phyloP scores from a whole-genome alignment of 495 filamentous ascomycete genomes.

The Aspergillus asperescens region DNA sequence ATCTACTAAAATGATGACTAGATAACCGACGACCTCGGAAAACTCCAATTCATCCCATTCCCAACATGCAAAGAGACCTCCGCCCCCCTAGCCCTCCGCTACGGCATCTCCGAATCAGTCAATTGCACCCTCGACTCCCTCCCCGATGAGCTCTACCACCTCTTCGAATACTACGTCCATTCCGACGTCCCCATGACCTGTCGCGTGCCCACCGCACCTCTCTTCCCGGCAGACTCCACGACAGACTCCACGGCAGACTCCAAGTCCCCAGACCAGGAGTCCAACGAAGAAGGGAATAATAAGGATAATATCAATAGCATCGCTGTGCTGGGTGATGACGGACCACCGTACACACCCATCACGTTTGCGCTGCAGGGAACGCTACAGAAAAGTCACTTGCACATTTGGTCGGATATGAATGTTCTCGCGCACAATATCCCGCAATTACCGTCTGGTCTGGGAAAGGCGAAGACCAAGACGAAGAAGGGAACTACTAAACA shows the following conservation, averaged over 20 bases:
- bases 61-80: slow-evolving; percentile 86
- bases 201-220: slow-evolving; percentile 67
- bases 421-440: slow-evolving; percentile 70
- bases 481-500: slow-evolving; percentile 13
- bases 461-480: slow-evolving; percentile 8
- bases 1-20: slow-evolving; percentile 33
- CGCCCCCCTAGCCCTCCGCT: slow-evolving; percentile 73
- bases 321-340: slow-evolving; percentile 34
- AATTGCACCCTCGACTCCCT: slow-evolving; percentile 89
- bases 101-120: slow-evolving; percentile 69
- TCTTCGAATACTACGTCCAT: slow-evolving; percentile 98
- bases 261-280: slow-evolving; percentile 10
- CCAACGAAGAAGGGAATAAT: background rate
- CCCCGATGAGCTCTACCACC: slow-evolving; percentile 87
- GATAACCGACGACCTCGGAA: slow-evolving; percentile 71
- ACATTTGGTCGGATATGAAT: slow-evolving; percentile 85
- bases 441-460: slow-evolving; percentile 29
- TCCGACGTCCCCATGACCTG: slow-evolving; percentile 91
- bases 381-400: slow-evolving; percentile 81
- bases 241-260: slow-evolving; percentile 5
- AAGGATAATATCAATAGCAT: slow-evolving; percentile 18
- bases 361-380: slow-evolving; percentile 87
- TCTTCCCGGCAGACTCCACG: slow-evolving; percentile 21
- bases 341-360: slow-evolving; percentile 53
- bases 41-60: slow-evolving; percentile 93